Base-by-base conservation (phyloP, 2,329 filamentous ascomycete species). In the Fonsecaea monophora region DNA sequence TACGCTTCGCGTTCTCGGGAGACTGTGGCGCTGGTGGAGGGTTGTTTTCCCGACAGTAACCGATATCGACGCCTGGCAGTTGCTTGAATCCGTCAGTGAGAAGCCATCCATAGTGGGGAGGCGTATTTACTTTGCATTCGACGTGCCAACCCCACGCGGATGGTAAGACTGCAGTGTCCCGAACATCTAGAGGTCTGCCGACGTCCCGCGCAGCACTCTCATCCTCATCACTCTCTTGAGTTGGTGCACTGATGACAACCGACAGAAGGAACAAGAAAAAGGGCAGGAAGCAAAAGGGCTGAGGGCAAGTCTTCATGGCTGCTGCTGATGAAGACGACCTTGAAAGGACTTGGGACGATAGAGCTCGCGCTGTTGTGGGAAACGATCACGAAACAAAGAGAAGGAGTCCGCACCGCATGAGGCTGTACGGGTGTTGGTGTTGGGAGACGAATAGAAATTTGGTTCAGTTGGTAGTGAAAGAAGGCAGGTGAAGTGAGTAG, bases 141-240 rank as follows among this genome's bases (percentile, higher is more conserved):
- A 58, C 13, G 9, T 42, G 35, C 55, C 55, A 58, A n/a, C 38
- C 55, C 55, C 55, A 42, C 25, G 34, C 38, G 37, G 38, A 58
- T 40, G 55, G 55, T 8, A 40, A 38, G n/a, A 58, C 37, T 15
- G 34, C 21, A n/a, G 55, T 58, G 15, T 45, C 12, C 37, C 38
- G 55, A 30, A 18, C 55, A 30, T 1, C 5, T 30, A 8, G 12
- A 8, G 21, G 45, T n/a, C 21, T n/a, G 10, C 55, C 21, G 37
- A 25, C n/a, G 15, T 45, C 21, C 35, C 30, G 13, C 7, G 21
- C n/a, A 58, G 34, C 35, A 15, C 3, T 9, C 45, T 50, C 21
- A 18, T 3, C 45, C 2, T 30, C 45, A 30, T 42, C 13, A 30
- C 8, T 38, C 37, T 42, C 34, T n/a, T 45, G 48, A 34, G 60